Evolutionary conservation across 164 flowering plant species (phyloP), one percentile per base, ranked within the genome.

Genomic region (Vitis vinifera): DNA sequence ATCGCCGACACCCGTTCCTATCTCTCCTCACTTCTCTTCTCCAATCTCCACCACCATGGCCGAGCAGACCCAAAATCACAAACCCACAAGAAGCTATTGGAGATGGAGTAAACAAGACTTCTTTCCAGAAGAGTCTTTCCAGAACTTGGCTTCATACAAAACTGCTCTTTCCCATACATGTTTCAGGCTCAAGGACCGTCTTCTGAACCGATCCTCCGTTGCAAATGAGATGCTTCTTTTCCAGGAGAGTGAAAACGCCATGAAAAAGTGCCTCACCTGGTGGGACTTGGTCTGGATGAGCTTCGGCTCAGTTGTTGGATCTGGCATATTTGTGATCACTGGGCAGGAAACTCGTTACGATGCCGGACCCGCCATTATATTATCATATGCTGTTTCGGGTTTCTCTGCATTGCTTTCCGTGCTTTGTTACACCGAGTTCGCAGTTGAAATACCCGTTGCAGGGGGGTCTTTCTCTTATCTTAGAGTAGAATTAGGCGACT

Each of bases 381-480:
- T 87, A 30, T 87, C 91, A 2, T 87, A 73, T 56, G 72, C 74
- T 2, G 76, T 84, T 30, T 81, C 89, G n/a, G 89, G 91, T 4
- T 1, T 81, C 53, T 81, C 91, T 0, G 88, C 91, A 47, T 56
- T 86, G 80, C 83, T 88, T 6, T 82, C 89, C 3, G 89, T 80
- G n/a, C 76, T 88, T 55, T 88, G 89, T 60, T 88, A 88, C 80
- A 83, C 87, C 9, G 91, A 88, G 64, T 88, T 86, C 65, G 88
- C 91, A 11, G 88, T 88, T 8, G 90, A 88, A 53, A 75, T 88
- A 2, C 89, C 89, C 0, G 89, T 84, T 7, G 91, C 89, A 53
- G 93, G 94, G 51, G 90, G 95, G 7, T 89, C 96, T 51, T 91
- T 89, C 60, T 91, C 96, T 2, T 91, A 91, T 55, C 69, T 89